These are phyloP conservation scores for Hamamelis virginiana DNA, from an alignment of 164 flowering plant species.

Conservation along the genomic window DNA sequence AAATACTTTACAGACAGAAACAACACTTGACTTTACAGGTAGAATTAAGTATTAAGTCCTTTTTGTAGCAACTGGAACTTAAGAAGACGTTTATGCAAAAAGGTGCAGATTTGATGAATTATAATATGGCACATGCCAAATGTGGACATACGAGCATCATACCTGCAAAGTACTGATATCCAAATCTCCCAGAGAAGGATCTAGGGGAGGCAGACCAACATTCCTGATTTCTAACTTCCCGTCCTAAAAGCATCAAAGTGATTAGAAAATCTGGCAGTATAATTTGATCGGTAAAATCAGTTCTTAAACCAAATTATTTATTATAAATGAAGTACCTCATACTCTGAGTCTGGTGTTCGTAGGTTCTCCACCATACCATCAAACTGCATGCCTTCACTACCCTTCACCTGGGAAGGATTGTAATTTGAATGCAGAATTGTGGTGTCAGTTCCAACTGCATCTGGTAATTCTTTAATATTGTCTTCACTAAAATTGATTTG, in stretches of 20 bases:
- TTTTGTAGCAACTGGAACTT: neutral
- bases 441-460: constrained; percentile 13
- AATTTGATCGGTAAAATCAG: neutral
- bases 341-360: constrained; percentile 51
- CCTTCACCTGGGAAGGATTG: constrained; percentile 30
- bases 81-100: neutral
- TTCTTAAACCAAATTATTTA: neutral
- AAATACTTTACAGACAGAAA: too few relatives aligned
- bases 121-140: neutral
- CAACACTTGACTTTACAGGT: neutral
- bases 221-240: constrained; percentile 42
- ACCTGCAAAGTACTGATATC: constrained; percentile 87
- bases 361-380: constrained; percentile 43
- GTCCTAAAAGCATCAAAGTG: constrained; percentile 45
- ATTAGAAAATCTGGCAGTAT: constrained; percentile 8
- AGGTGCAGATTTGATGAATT: neutral
- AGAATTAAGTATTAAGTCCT: neutral
- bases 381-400: constrained; percentile 46
- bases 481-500: constrained; percentile 28
- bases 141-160: constrained; percentile 12
- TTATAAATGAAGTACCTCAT: constrained; percentile 51
- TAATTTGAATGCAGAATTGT: constrained; percentile 23
- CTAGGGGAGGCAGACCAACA: constrained; percentile 50
- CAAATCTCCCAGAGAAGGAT: constrained; percentile 54
- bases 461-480: constrained; percentile 21